Evolutionary conservation across 345 rosid species (phyloP).

Genomic region (Linum tenue): DNA sequence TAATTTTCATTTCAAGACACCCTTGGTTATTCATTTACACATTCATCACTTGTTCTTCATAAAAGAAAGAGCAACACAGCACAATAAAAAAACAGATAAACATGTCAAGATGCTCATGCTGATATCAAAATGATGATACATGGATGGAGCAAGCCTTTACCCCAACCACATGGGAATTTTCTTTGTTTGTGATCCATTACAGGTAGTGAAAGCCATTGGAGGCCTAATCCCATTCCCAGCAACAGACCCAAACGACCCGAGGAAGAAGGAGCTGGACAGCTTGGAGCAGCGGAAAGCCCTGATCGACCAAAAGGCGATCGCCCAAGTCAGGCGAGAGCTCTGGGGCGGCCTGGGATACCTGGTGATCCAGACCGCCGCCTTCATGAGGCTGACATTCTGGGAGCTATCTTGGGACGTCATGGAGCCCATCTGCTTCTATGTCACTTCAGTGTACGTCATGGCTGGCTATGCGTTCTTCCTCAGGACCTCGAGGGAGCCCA

Average conservation of each 20-base stretch:
- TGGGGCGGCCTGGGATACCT: conserved; percentile 65
- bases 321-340: conserved; percentile 55
- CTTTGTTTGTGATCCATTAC: conserved; percentile 21
- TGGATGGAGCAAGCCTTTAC: conserved; percentile 14
- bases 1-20: too few relatives aligned
- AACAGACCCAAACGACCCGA: conserved; percentile 39
- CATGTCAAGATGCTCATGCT: too few relatives aligned
- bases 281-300: conserved; percentile 42
- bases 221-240: conserved; percentile 56
- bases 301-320: conserved; percentile 50
- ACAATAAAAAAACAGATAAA: too few relatives aligned
- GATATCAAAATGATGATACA: not conserved
- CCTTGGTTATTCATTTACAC: too few relatives aligned
- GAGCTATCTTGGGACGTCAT: conserved; percentile 97
- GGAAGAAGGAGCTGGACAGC: conserved; percentile 51
- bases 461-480: conserved; percentile 78
- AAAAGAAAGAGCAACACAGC: too few relatives aligned
- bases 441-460: conserved; percentile 64
- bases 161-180: conserved; percentile 26
- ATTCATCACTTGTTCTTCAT: too few relatives aligned
- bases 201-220: conserved; percentile 65
- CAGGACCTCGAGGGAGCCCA: conserved; percentile 70
- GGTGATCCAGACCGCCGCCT: conserved; percentile 64
- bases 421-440: conserved; percentile 93
- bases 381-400: conserved; percentile 98